phyloP scores from a whole-genome alignment of 495 filamentous ascomycete species.

The Tetracladium marchalianum region DNA sequence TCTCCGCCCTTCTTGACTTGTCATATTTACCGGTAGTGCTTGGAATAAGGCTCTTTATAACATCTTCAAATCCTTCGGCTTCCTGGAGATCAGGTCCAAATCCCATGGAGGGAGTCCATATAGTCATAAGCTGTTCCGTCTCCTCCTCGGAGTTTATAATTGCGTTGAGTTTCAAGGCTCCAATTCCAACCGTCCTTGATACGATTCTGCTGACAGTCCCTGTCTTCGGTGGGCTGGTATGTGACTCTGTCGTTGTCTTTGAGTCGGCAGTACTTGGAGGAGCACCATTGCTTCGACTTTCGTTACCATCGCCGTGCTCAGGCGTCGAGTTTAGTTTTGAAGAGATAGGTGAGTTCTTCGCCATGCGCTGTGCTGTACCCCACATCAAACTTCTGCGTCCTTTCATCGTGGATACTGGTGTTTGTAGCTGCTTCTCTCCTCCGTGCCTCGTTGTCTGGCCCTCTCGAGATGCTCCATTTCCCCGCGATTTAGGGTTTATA shows the following conservation, averaged over 20 bases:
- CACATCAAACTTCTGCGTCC: slow-evolving; percentile 83
- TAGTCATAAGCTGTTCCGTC: slow-evolving; percentile 63
- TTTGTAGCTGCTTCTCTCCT: slow-evolving; percentile 4
- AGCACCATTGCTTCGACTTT: slow-evolving; percentile 20
- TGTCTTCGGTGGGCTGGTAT: slow-evolving; percentile 24
- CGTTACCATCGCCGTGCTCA: slow-evolving; percentile 31
- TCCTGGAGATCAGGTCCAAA: slow-evolving; percentile 41
- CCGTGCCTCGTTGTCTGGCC: background rate
- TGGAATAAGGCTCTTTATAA: slow-evolving; percentile 65
- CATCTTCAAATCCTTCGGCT: slow-evolving; percentile 63
- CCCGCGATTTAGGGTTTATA: slow-evolving; percentile 31
- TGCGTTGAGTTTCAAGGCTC: slow-evolving; percentile 68
- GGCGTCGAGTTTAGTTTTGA: slow-evolving; percentile 37
- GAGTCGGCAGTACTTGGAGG: slow-evolving; percentile 45
- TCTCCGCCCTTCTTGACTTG: slow-evolving; percentile 57
- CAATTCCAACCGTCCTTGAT: slow-evolving; percentile 67
- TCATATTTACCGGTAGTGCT: slow-evolving; percentile 64
- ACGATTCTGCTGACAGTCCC: slow-evolving; percentile 24
- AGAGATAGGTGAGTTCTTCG: slow-evolving; percentile 27
- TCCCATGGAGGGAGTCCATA: slow-evolving; percentile 57
- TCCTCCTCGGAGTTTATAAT: slow-evolving; percentile 69
- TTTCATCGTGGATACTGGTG: slow-evolving; percentile 25
- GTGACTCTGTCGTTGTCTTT: slow-evolving; percentile 26
- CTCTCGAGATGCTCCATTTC: slow-evolving; percentile 6
- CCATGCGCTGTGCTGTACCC: slow-evolving; percentile 42